phyloP scores from a whole-genome alignment of 768 basidiomycete genomes.

The Tremella yokohamensis region DNA sequence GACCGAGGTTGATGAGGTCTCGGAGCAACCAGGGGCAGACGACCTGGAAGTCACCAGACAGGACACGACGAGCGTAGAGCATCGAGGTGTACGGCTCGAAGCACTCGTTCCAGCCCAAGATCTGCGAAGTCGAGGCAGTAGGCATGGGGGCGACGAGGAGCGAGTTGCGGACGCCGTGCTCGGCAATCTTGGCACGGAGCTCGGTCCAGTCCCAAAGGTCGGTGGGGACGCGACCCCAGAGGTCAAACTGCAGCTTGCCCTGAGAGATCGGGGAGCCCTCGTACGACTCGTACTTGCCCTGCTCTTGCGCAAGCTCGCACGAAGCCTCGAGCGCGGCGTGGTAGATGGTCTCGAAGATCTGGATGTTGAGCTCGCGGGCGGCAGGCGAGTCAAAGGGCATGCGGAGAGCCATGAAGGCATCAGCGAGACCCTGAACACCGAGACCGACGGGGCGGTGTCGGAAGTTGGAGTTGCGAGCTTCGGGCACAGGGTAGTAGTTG shows the following conservation, averaged over 20 bases:
- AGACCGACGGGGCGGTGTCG: constrained; percentile 96
- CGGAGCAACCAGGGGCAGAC: constrained; percentile 99
- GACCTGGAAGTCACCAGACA: constrained; percentile 99
- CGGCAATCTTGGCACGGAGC: constrained; percentile 79
- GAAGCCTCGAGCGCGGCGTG: constrained; percentile 89
- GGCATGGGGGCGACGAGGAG: constrained; percentile 95
- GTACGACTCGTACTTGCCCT: constrained; percentile 84
- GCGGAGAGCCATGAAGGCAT: constrained; percentile 94
- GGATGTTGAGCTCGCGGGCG: constrained; percentile 81
- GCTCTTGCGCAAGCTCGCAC: constrained; percentile 71
- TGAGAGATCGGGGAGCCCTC: constrained; percentile 82
- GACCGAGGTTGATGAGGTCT: constrained; percentile 87
- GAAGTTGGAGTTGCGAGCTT: constrained; percentile 88
- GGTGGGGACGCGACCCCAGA: constrained; percentile 88
- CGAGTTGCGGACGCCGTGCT: constrained; percentile 81
- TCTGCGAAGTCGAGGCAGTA: constrained; percentile 96
- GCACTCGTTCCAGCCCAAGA: constrained; percentile 96
- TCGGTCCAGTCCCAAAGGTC: constrained; percentile 90
- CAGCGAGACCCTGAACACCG: constrained; percentile 96
- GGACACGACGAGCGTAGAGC: constrained; percentile 96
- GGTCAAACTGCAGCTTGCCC: constrained; percentile 86
- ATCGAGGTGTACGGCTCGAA: constrained; percentile 99
- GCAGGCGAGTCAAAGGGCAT: constrained; percentile 90
- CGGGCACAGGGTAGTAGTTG: constrained; percentile 92
- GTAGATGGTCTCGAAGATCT: constrained; percentile 99